Evolutionary conservation across 73 alveolate genomes (phyloP).

Genomic region (Tetrahymena malaccensis): DNA sequence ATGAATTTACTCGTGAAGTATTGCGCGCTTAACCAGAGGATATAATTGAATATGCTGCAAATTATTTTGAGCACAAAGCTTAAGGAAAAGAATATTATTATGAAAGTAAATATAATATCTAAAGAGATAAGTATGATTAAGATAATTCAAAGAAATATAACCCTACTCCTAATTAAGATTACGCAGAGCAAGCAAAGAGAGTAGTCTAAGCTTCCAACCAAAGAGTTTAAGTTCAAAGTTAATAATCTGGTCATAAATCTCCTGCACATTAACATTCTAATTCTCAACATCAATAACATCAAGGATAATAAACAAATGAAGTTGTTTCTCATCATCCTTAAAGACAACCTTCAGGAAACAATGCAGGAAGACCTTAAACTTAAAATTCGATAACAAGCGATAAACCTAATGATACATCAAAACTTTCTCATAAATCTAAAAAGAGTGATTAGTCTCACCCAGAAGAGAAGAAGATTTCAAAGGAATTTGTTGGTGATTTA

Average conservation of each 20-base stretch:
- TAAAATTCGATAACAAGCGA: not conserved
- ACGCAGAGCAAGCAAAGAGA: not conserved
- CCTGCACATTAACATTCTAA: not conserved
- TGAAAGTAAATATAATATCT: not conserved
- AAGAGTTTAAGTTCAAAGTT: not conserved
- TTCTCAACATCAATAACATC: not conserved
- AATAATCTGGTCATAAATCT: not conserved
- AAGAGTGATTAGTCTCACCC: not conserved
- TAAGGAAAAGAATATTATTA: not conserved
- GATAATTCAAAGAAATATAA: not conserved
- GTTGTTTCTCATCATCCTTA: not conserved
- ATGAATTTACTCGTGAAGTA: conserved; percentile 38
- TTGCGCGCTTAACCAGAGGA: conserved; percentile 34
- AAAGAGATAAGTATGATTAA: not conserved
- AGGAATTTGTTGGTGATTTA: not conserved
- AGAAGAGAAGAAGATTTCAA: not conserved
- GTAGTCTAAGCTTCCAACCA: not conserved
- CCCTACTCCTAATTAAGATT: not conserved
- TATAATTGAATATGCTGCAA: conserved; percentile 5
- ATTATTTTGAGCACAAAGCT: conserved; percentile 19
- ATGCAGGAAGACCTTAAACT: not conserved
- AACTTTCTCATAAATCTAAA: not conserved
- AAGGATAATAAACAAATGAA: not conserved
- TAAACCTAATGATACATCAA: not conserved
- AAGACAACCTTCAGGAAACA: not conserved